These are phyloP conservation scores for Papilionanthe hybrid DNA, from an alignment of 116 monocot genomes.

Conservation along the genomic window DNA sequence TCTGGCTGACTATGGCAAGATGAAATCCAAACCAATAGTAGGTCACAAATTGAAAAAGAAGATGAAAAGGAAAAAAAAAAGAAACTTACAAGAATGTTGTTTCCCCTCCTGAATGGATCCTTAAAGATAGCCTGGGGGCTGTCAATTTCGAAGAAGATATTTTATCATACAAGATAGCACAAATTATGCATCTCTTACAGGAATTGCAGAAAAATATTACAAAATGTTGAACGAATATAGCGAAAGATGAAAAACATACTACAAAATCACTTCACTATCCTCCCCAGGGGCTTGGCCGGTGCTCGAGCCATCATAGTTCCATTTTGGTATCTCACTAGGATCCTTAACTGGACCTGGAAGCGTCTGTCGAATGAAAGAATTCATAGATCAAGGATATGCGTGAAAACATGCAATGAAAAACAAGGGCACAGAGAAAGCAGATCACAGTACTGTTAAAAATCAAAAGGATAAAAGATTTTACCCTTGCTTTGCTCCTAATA, in stretches of 20 bases:
- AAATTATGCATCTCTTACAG: neutral
- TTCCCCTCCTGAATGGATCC: slow-evolving; percentile 50
- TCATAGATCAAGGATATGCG: neutral
- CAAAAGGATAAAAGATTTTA: slow-evolving; percentile 13
- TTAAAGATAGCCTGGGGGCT: slow-evolving; percentile 55
- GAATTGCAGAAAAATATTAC: neutral
- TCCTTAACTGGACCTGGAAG: slow-evolving; percentile 36
- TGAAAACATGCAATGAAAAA: neutral
- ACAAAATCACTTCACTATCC: slow-evolving; percentile 54
- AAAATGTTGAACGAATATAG: neutral
- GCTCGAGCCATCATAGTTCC: slow-evolving; percentile 55
- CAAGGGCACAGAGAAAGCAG: neutral
- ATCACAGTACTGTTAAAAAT: neutral
- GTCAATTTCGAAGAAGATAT: neutral
- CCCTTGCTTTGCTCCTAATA: slow-evolving; percentile 49
- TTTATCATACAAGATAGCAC: neutral
- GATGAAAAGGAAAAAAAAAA: neutral
- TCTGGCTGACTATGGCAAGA: neutral
- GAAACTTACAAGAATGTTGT: slow-evolving; percentile 52
- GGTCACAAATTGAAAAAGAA: neutral
- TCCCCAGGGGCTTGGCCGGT: slow-evolving; percentile 46
- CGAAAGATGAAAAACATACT: slow-evolving; percentile 25
- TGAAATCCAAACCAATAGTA: neutral
- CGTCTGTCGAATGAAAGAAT: slow-evolving; percentile 19
- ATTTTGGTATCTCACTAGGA: slow-evolving; percentile 41